These are phyloP conservation scores for Pseudocercospora fuligena DNA, from an alignment of 2,329 filamentous ascomycete genomes.

Conservation along the genomic window DNA sequence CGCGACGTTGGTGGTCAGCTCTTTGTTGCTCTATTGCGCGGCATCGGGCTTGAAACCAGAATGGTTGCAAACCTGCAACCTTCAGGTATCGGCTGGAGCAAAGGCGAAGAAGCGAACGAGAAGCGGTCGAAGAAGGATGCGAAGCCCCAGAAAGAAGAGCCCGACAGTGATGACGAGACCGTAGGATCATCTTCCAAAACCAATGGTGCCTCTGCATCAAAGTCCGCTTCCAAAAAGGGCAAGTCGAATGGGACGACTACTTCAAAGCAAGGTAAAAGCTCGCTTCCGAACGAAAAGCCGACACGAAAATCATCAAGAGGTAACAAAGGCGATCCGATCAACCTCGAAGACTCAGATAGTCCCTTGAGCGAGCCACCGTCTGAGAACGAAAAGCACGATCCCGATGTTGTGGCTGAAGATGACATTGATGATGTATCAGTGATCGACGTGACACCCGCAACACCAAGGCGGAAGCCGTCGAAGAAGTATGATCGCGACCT, in stretches of 20 bases:
- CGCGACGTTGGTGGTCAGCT: slow-evolving; percentile 87
- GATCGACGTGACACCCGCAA: slow-evolving; percentile 58
- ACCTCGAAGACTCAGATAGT: slow-evolving; percentile 56
- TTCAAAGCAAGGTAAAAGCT: slow-evolving; percentile 3
- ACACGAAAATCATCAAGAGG: slow-evolving; percentile 34
- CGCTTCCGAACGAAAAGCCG: slow-evolving; percentile 26
- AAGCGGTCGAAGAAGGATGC: slow-evolving; percentile 44
- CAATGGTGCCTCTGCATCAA: background rate
- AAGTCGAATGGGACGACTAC: slow-evolving; percentile 3
- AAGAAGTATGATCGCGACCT: slow-evolving; percentile 75
- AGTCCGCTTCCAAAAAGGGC: slow-evolving; percentile 8
- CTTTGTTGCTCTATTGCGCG: slow-evolving; percentile 83
- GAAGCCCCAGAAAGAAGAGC: slow-evolving; percentile 25
- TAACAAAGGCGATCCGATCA: slow-evolving; percentile 46
- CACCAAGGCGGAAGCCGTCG: slow-evolving; percentile 47
- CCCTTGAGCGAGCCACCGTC: slow-evolving; percentile 49
- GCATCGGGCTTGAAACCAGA: slow-evolving; percentile 78
- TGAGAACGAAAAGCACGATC: slow-evolving; percentile 39
- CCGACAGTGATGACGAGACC: slow-evolving; percentile 16
- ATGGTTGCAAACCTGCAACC: slow-evolving; percentile 86
- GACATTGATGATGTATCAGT: slow-evolving; percentile 65
- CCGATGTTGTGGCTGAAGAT: slow-evolving; percentile 31
- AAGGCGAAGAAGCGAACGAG: slow-evolving; percentile 74
- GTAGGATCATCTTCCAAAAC: slow-evolving; percentile 15
- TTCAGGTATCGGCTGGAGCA: slow-evolving; percentile 88